A percentile compares a stretch with the other conserved stretches of the same genome.
Conservation (phyloP, 306 rosid genomes). For the Gillenia trifoliata region DNA sequence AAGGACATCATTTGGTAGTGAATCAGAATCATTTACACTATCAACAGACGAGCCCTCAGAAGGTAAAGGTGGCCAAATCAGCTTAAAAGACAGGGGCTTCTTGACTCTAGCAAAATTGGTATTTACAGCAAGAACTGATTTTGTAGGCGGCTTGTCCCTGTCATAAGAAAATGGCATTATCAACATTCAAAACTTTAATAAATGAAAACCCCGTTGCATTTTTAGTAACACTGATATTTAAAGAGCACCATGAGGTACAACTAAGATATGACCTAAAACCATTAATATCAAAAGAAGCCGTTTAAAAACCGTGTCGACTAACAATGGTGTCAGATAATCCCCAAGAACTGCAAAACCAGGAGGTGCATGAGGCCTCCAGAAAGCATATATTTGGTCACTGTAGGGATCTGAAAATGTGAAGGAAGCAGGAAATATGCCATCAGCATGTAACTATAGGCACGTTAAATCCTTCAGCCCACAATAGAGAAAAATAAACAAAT, state of each 20-base stretch:
- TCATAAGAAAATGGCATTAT: conserved; percentile 24
- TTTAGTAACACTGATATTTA: not conserved
- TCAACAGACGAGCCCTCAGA: conserved; percentile 32
- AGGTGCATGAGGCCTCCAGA: conserved; percentile 97
- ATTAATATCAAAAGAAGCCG: conserved; percentile 20
- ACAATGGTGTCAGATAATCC: conserved; percentile 89
- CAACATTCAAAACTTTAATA: not conserved
- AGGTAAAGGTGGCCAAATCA: conserved; percentile 74
- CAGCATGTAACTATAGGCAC: conserved; percentile 13
- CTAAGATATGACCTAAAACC: not conserved
- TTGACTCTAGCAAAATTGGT: conserved; percentile 62
- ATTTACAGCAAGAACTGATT: conserved; percentile 88
- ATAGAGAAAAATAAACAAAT: conserved; percentile 5
- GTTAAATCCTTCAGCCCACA: conserved; percentile 1
- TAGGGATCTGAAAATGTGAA: conserved; percentile 51
- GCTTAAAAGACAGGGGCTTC: conserved; percentile 69
- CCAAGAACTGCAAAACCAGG: conserved; percentile 95
- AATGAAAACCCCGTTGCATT: not conserved
- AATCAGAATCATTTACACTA: conserved; percentile 28
- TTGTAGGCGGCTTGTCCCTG: conserved; percentile 96
- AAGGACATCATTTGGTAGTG: conserved; percentile 13
- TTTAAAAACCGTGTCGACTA: conserved; percentile 32
- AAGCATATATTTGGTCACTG: conserved; percentile 66
- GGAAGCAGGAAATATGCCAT: conserved; percentile 12
- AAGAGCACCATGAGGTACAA: not conserved